phyloP scores from a whole-genome alignment of 768 basidiomycete species.

The Hygrophorus pudorinus region DNA sequence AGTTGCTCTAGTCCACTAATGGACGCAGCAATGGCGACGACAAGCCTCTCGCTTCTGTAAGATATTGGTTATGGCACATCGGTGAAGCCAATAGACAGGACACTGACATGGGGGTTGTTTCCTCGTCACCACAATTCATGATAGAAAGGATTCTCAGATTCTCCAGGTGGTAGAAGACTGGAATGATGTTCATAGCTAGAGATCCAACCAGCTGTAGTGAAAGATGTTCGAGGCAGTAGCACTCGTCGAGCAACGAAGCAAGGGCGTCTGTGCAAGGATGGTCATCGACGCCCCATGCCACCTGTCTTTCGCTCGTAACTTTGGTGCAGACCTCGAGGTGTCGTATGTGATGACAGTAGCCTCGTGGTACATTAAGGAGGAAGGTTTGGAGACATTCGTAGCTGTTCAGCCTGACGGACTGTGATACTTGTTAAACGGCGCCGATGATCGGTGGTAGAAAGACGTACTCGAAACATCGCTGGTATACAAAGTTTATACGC shows the following conservation, averaged over 20 bases:
- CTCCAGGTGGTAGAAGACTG: conserved; percentile 34
- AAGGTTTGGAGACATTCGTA: conserved; percentile 41
- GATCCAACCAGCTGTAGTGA: conserved; percentile 39
- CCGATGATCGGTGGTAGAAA: neutral
- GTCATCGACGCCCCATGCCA: conserved; percentile 11
- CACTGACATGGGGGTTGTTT: conserved; percentile 34
- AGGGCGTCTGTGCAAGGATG: conserved; percentile 34
- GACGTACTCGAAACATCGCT: conserved; percentile 45
- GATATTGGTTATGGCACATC: conserved; percentile 3
- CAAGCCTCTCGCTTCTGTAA: conserved; percentile 55
- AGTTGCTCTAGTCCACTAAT: conserved; percentile 46
- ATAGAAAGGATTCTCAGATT: conserved; percentile 38
- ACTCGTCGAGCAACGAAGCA: conserved; percentile 38
- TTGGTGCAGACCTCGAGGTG: conserved; percentile 40
- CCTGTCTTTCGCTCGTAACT: conserved; percentile 5
- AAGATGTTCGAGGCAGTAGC: conserved; percentile 38
- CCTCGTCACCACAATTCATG: conserved; percentile 34
- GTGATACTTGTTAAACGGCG: neutral
- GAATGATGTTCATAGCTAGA: conserved; percentile 36
- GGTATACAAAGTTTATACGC: conserved; percentile 50
- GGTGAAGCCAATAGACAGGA: conserved; percentile 1
- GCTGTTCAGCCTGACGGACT: conserved; percentile 42
- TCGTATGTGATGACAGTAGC: conserved; percentile 42
- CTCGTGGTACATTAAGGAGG: conserved; percentile 43
- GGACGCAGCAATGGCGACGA: conserved; percentile 57